Percentiles rank a stretch among this genome's conserved stretches.
phyloP scores from a whole-genome alignment of 2,329 filamentous ascomycete genomes.

The Sclerotinia borealis region DNA sequence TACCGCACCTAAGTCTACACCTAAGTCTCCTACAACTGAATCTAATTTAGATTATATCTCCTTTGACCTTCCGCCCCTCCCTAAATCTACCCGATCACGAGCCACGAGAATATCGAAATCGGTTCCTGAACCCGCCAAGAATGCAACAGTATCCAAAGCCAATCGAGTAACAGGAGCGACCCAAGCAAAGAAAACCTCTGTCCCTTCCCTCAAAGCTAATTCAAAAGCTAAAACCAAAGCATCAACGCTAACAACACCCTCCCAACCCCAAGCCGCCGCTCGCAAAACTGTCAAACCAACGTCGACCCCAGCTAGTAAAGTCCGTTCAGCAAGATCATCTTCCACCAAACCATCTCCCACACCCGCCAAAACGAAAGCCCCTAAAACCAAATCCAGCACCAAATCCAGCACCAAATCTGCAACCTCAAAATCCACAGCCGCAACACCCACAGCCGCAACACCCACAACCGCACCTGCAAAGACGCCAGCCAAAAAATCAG shows the following conservation, averaged over 20 bases:
- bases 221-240: neutral
- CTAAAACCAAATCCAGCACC: neutral
- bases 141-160: neutral
- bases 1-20: no score
- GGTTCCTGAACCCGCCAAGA: neutral
- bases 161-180: neutral
- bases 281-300: neutral
- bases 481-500: neutral
- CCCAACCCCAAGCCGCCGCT: neutral
- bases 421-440: neutral
- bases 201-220: no score
- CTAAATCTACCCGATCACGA: neutral
- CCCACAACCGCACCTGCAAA: neutral
- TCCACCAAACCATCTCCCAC: no score
- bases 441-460: neutral
- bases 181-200: neutral
- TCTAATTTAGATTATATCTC: neutral
- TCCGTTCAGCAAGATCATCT: neutral
- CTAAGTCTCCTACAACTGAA: neutral
- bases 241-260: neutral
- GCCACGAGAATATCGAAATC: slow-evolving; percentile 1
- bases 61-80: neutral
- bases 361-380: neutral
- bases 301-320: neutral
- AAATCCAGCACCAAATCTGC: neutral